phyloP scores from a whole-genome alignment of 192 early-diverging fungal genomes.

The Kappamyces sp. region DNA sequence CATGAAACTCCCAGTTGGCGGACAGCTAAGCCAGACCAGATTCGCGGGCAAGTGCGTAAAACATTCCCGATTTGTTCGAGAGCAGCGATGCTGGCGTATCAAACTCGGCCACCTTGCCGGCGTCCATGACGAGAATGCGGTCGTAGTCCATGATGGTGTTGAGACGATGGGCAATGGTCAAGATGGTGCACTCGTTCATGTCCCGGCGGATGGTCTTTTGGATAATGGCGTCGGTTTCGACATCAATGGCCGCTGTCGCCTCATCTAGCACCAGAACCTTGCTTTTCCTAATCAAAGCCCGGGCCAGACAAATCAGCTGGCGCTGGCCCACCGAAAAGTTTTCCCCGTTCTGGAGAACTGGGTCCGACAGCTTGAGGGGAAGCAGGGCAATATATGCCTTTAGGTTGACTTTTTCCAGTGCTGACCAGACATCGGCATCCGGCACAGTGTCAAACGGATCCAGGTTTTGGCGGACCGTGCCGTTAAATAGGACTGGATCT shows the following conservation, averaged over 20 bases:
- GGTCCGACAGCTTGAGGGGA: slow-evolving; percentile 56
- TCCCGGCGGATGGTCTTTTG: slow-evolving; percentile 69
- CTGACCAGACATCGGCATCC: slow-evolving; percentile 41
- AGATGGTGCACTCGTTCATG: slow-evolving; percentile 68
- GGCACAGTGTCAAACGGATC: slow-evolving; percentile 44
- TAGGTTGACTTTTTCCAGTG: slow-evolving; percentile 58
- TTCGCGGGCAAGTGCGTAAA: slow-evolving; percentile 58
- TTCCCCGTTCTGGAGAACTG: slow-evolving; percentile 46
- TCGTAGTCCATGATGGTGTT: slow-evolving; percentile 69
- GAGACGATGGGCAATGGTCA: slow-evolving; percentile 78
- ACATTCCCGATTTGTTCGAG: slow-evolving; percentile 46
- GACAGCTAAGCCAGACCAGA: slow-evolving; percentile 30
- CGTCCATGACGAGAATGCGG: slow-evolving; percentile 55
- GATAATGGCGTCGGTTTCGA: slow-evolving; percentile 62
- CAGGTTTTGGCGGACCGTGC: slow-evolving; percentile 51
- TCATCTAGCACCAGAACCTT: slow-evolving; percentile 81
- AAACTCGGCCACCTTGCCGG: slow-evolving; percentile 52
- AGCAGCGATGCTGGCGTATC: slow-evolving; percentile 49
- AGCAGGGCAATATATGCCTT: slow-evolving; percentile 56
- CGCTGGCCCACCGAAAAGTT: slow-evolving; percentile 66
- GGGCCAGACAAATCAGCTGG: slow-evolving; percentile 74
- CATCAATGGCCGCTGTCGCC: slow-evolving; percentile 67
- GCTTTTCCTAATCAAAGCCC: slow-evolving; percentile 66
- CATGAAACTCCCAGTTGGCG: neutral
- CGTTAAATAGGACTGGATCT: slow-evolving; percentile 55